phyloP scores from a whole-genome alignment of 1,139 yeast genomes.

The Saccharomyces pastorianus region DNA sequence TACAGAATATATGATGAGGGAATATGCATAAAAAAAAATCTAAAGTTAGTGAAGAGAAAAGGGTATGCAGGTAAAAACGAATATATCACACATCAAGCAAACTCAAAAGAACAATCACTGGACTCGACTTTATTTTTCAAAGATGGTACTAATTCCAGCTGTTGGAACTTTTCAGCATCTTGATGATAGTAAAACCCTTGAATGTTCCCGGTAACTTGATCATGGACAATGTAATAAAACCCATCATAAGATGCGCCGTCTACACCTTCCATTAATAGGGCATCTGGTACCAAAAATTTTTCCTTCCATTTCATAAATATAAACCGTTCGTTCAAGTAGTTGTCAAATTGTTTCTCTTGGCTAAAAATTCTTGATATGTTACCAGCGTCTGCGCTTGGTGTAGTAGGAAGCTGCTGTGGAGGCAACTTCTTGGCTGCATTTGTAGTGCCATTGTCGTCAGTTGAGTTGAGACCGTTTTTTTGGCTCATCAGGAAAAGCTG shows the following conservation, averaged over 20 bases:
- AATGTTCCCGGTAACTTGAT: constrained; percentile 66
- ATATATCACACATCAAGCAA: constrained; percentile 13
- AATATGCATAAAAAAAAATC: not conserved
- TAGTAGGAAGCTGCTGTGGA: constrained; percentile 16
- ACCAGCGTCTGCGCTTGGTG: constrained; percentile 24
- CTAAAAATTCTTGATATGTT: constrained; percentile 10
- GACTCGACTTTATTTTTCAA: constrained; percentile 23
- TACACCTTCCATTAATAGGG: constrained; percentile 48
- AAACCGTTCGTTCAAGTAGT: constrained; percentile 38
- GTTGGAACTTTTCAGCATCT: constrained; percentile 70
- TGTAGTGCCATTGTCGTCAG: not conserved
- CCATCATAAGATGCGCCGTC: constrained; percentile 89
- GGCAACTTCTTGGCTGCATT: not conserved
- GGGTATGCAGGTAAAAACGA: not conserved
- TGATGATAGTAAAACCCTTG: constrained; percentile 77
- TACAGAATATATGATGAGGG: not conserved
- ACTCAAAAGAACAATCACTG: constrained; percentile 19
- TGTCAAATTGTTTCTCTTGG: constrained; percentile 17
- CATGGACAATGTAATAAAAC: constrained; percentile 78
- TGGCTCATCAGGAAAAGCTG: constrained; percentile 17
- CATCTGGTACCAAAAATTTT: constrained; percentile 74
- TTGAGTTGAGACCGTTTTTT: not conserved
- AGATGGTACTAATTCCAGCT: constrained; percentile 44
- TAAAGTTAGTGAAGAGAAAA: not conserved
- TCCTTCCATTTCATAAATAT: constrained; percentile 96